A percentile compares a stretch with the other conserved stretches of the same genome.
Evolutionary conservation across 106 monocot species (phyloP).

Genomic region (Cymbidium sinense): DNA sequence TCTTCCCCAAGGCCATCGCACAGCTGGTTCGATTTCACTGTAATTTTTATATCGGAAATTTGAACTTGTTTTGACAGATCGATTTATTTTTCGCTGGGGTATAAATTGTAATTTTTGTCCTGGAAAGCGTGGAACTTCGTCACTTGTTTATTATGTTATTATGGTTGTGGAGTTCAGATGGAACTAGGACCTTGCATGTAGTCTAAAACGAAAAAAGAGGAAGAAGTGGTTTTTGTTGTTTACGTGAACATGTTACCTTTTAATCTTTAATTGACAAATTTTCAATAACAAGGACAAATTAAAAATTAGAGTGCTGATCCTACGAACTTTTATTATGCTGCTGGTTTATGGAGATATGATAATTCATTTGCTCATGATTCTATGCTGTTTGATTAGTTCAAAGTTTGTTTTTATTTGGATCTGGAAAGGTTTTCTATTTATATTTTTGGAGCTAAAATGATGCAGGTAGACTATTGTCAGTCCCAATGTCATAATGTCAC

Average conservation of each 20-base stretch:
- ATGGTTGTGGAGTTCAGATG: neutral
- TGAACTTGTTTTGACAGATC: neutral
- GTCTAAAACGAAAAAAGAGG: neutral
- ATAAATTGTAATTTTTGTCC: neutral
- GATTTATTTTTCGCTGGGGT: neutral
- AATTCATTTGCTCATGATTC: neutral
- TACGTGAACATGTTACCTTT: neutral
- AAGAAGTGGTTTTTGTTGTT: neutral
- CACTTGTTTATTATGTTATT: neutral
- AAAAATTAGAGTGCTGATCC: too few relatives aligned
- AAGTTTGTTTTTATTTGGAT: neutral
- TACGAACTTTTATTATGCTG: too few relatives aligned
- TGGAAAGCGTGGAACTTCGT: neutral
- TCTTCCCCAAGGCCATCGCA: conserved; percentile 93
- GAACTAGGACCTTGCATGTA: neutral
- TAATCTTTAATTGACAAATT: neutral
- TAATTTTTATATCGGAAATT: neutral
- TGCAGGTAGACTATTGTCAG: neutral
- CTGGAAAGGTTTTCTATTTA: neutral
- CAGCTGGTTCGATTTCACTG: conserved; percentile 48
- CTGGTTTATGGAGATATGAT: neutral
- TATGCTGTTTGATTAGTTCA: neutral
- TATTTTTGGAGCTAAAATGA: neutral
- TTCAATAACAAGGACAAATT: neutral
- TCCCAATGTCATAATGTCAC: neutral